These are phyloP conservation scores for Chromera velia DNA, from an alignment of 73 alveolate genomes.

Conservation along the genomic window DNA sequence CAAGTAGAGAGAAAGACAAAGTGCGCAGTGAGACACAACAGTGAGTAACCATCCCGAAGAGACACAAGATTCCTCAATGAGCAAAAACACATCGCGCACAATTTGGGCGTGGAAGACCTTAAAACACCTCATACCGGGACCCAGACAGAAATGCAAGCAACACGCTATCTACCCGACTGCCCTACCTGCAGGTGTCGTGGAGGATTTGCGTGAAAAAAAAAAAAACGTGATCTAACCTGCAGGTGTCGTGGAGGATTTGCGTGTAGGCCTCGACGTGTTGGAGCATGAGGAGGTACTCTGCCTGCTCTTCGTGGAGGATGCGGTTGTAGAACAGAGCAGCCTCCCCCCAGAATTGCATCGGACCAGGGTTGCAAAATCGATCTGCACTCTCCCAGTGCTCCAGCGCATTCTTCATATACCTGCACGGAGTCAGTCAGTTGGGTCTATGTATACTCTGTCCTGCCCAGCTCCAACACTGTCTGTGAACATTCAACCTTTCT, in stretches of 20 bases:
- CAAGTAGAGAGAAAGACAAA: too few relatives aligned
- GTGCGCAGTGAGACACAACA: too few relatives aligned
- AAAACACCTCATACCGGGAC: too few relatives aligned
- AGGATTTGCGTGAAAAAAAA: background rate
- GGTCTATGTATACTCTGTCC: background rate
- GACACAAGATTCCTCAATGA: too few relatives aligned
- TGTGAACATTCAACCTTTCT: too few relatives aligned
- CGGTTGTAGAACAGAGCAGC: constrained; percentile 23
- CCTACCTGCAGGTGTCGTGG: too few relatives aligned
- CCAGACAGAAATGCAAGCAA: too few relatives aligned
- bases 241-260: background rate
- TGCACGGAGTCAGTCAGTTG: background rate
- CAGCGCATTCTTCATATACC: constrained; percentile 33
- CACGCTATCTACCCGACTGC: too few relatives aligned
- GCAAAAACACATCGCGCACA: too few relatives aligned
- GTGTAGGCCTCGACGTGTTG: background rate
- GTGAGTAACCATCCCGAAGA: too few relatives aligned
- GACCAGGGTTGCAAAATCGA: constrained; percentile 75
- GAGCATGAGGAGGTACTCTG: background rate
- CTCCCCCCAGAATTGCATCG: constrained; percentile 53
- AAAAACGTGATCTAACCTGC: background rate
- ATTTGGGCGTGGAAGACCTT: too few relatives aligned
- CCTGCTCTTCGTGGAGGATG: background rate
- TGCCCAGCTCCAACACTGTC: too few relatives aligned
- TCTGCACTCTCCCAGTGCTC: constrained; percentile 55